Percentiles rank a stretch among this genome's conserved stretches.
Evolutionary conservation across 2,329 filamentous ascomycete species (phyloP).

Genomic region (Ascocoryne sarcoides): DNA sequence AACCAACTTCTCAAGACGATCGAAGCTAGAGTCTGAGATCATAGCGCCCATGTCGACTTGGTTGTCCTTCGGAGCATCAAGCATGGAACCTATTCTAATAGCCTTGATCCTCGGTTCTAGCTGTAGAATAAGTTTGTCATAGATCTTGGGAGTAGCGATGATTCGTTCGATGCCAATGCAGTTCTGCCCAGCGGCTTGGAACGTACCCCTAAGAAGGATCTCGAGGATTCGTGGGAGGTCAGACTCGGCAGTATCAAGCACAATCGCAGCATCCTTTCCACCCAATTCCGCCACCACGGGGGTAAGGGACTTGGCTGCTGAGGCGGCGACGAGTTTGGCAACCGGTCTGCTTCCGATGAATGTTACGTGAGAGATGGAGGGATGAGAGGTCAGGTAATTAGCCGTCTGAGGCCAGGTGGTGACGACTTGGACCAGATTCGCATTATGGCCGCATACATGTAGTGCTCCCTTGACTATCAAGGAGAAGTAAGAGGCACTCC

Average conservation of each 20-base stretch:
- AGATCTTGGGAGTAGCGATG: conserved; percentile 68
- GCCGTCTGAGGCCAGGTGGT: conserved; percentile 84
- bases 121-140: conserved; percentile 60
- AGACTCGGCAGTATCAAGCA: conserved; percentile 63
- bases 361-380: conserved; percentile 76
- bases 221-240: conserved; percentile 67
- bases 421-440: conserved; percentile 73
- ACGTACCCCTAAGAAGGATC: conserved; percentile 83
- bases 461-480: conserved; percentile 72
- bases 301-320: conserved; percentile 76
- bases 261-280: conserved; percentile 85
- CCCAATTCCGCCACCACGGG: conserved; percentile 87
- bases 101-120: conserved; percentile 66
- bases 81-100: conserved; percentile 66
- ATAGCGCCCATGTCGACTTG: conserved; percentile 79
- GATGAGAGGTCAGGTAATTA: conserved; percentile 74
- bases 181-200: conserved; percentile 94
- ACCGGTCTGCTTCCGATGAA: conserved; percentile 90
- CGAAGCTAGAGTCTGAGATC: conserved; percentile 72
- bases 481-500: conserved; percentile 79
- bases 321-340: conserved; percentile 79
- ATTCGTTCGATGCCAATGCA: conserved; percentile 96
- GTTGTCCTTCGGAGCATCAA: conserved; percentile 37
- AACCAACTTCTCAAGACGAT: conserved; percentile 67
- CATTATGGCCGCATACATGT: conserved; percentile 70